Percentiles rank a stretch among this genome's conserved stretches.
Conservation (phyloP, 345 rosid genomes). For the Kernera saxatilis region DNA sequence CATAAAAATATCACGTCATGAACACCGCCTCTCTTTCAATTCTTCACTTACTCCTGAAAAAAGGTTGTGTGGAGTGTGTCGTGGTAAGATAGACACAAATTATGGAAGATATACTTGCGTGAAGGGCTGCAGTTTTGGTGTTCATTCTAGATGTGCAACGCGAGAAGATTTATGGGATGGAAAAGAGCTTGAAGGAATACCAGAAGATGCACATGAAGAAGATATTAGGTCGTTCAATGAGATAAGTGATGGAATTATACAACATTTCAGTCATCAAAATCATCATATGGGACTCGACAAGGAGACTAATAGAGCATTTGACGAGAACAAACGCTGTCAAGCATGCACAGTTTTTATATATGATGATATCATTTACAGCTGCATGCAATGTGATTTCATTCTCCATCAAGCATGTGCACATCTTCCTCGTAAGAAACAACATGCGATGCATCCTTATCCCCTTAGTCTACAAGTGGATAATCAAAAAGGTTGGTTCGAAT, state of each 20-base stretch:
- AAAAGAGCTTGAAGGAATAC: neutral
- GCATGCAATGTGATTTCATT: slow-evolving; percentile 14
- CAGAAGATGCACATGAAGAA: neutral
- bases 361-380: slow-evolving; percentile 6
- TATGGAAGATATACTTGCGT: neutral
- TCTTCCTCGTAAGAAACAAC: slow-evolving; percentile 7
- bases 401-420: slow-evolving; percentile 27
- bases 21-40: neutral
- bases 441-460: neutral
- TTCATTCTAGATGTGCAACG: neutral
- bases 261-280: too few relatives aligned
- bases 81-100: neutral
- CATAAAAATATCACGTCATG: slow-evolving; percentile 8
- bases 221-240: neutral
- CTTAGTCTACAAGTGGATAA: neutral
- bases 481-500: neutral
- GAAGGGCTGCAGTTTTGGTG: neutral
- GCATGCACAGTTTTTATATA: slow-evolving; percentile 15
- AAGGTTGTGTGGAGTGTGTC: neutral
- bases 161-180: neutral
- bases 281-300: slow-evolving; percentile 4
- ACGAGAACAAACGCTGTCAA: neutral
- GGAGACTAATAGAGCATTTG: neutral
- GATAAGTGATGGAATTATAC: neutral
- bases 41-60: neutral